Evolutionary conservation across 2,329 filamentous ascomycete genomes (phyloP).

Genomic region (Xylaria sp.): DNA sequence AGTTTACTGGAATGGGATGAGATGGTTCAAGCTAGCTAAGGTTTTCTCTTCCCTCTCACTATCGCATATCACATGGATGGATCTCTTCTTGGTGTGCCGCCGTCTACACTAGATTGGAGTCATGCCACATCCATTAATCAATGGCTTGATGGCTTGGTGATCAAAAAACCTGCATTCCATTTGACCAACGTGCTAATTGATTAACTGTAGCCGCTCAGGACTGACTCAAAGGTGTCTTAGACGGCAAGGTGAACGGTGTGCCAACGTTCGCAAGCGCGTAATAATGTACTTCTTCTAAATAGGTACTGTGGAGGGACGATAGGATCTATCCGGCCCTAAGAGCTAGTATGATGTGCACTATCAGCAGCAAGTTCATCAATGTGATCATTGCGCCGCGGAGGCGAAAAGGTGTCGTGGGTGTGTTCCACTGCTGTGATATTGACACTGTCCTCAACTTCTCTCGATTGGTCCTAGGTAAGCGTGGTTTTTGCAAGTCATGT

Average conservation of each 20-base stretch:
- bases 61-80: conserved; percentile 15
- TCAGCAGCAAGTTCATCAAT: conserved; percentile 6
- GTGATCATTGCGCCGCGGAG: conserved; percentile 14
- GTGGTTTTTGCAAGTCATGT: conserved; percentile 13
- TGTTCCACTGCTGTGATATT: conserved; percentile 21
- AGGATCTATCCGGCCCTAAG: conserved; percentile 33
- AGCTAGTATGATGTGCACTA: neutral
- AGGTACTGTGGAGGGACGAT: conserved; percentile 11
- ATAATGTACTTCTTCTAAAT: neutral
- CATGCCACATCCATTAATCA: conserved; percentile 7
- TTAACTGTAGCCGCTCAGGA: neutral
- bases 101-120: neutral
- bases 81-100: conserved; percentile 4
- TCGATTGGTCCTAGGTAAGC: conserved; percentile 18
- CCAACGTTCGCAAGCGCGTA: neutral
- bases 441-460: conserved; percentile 28
- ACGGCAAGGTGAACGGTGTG: conserved; percentile 30
- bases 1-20: neutral
- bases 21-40: neutral
- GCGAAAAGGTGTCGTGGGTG: neutral
- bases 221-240: conserved; percentile 22
- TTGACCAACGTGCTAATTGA: conserved; percentile 24
- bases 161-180: conserved; percentile 17
- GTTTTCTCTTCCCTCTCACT: neutral
- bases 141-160: conserved; percentile 1